Base-by-base conservation (phyloP, 768 basidiomycete genomes). In the Leucogyrophana mollusca region DNA sequence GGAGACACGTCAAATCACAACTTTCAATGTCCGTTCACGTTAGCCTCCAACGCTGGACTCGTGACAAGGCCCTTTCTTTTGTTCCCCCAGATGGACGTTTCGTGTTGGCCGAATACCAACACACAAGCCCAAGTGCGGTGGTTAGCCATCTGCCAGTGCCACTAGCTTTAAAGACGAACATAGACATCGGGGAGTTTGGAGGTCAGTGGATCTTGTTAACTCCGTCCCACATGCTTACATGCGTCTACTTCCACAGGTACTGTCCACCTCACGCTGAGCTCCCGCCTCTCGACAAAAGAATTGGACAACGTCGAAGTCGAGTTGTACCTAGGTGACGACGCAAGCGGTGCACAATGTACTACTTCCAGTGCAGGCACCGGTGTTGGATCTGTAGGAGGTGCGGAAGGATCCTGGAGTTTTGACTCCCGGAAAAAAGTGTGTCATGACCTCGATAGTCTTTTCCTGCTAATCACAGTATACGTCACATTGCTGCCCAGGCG, bases 71-170 rank as follows among this genome's bases (percentile, higher is more conserved):
- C 1, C 69, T 97, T 34, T 95, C 94, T 2, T 97, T 97, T 61
- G 80, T 97, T 17, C 94, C 94, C 5, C 94, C 94, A 4, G 94
- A 97, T 56, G 94, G 94, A 3, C 79, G 79, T 42, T 97, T 96
- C 67, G 77, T 77, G 7, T 73, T 96, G 16, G 79, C 86, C 59
- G 88, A 93, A 53, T 97, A 96, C 59, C 86, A 87, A 21, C 87
- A 83, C 60, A 64, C 72, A 9, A 70, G 77, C 34, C 68, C 64
- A n/a, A 45, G 47, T 39, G 50, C 54, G 45, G 34, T 66, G 17
- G 72, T 69, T 40, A 76, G 78, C 27, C 71, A 69, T 34, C 69
- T 80, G n/a, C 71, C 80, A 9, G 57, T 82, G 27, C 74, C 80
- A 16, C 69, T 81, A 54, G 49, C 71, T 22, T 58, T 83, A 50